A percentile compares a stretch with the other conserved stretches of the same genome.
Evolutionary conservation across 108 stramenopile genomes (phyloP).

Genomic region (Skeletonema tropicum): DNA sequence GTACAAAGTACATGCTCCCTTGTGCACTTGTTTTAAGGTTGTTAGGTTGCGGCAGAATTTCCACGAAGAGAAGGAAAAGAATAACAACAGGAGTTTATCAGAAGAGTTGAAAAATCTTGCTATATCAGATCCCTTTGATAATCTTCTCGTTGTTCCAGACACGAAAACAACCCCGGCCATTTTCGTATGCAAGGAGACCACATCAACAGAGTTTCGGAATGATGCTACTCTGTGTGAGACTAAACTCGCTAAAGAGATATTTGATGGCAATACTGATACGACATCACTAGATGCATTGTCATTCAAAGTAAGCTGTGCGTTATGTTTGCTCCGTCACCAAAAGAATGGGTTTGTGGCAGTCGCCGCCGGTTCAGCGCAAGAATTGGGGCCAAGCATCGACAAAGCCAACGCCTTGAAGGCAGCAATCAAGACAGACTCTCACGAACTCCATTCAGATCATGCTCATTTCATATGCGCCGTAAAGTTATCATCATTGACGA

Average conservation of each 20-base stretch:
- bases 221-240: slow-evolving; percentile 23
- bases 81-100: not conserved
- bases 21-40: slow-evolving; percentile 44
- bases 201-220: slow-evolving; percentile 7
- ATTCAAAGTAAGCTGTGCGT: slow-evolving; percentile 40
- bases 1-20: slow-evolving; percentile 58
- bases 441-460: slow-evolving; percentile 39
- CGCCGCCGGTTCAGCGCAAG: slow-evolving; percentile 12
- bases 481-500: slow-evolving; percentile 18
- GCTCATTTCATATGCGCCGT: slow-evolving; percentile 44
- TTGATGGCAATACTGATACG: slow-evolving; percentile 8
- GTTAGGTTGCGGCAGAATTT: slow-evolving; percentile 14
- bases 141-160: slow-evolving; percentile 42
- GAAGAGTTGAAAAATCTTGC: slow-evolving; percentile 1
- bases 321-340: slow-evolving; percentile 27
- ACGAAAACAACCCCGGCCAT: slow-evolving; percentile 21
- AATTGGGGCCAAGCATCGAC: slow-evolving; percentile 8
- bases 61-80: not conserved
- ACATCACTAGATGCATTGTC: not conserved
- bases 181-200: slow-evolving; percentile 29
- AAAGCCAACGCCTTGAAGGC: slow-evolving; percentile 8
- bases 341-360: slow-evolving; percentile 41
- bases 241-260: slow-evolving; percentile 36
- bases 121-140: slow-evolving; percentile 22
- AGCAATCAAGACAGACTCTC: not conserved